phyloP scores from a whole-genome alignment of 768 basidiomycete genomes.

The Cubamyces lactineus region DNA sequence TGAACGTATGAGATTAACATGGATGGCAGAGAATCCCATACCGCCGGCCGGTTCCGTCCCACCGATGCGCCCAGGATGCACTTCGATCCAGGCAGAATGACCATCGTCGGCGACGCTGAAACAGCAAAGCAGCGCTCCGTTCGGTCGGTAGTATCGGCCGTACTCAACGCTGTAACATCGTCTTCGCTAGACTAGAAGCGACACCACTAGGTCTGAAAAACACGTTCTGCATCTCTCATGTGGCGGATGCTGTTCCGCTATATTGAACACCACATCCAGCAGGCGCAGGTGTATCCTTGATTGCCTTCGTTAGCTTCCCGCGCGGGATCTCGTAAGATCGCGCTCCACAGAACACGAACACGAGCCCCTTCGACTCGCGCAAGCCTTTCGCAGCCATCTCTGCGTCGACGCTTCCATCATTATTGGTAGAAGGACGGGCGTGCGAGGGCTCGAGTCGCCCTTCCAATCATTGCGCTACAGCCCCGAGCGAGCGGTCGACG shows the following conservation, averaged over 20 bases:
- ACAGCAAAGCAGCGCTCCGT: neutral
- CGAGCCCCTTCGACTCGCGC: neutral
- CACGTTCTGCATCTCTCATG: neutral
- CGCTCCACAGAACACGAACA: neutral
- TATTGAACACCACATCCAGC: neutral
- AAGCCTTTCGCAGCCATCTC: neutral
- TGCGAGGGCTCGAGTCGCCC: no score
- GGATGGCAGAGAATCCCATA: no score
- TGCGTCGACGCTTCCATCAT: constrained; percentile 3
- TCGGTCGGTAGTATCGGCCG: neutral
- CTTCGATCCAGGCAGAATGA: neutral
- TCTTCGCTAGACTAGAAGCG: neutral
- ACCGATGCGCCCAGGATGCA: no score
- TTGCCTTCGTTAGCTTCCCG: constrained; percentile 3
- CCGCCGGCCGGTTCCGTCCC: no score
- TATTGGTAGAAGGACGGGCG: constrained; percentile 8
- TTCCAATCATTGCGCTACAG: neutral
- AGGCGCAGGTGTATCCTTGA: constrained; percentile 11
- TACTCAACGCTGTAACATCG: neutral
- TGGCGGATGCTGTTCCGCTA: constrained; percentile 2
- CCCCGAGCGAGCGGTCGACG: neutral
- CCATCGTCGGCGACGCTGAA: neutral
- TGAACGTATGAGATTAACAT: no score
- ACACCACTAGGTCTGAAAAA: neutral
- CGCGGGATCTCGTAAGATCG: constrained; percentile 23